These are phyloP conservation scores for Geosmithia putterillii DNA, from an alignment of 2,329 filamentous ascomycete species.

Conservation along the genomic window DNA sequence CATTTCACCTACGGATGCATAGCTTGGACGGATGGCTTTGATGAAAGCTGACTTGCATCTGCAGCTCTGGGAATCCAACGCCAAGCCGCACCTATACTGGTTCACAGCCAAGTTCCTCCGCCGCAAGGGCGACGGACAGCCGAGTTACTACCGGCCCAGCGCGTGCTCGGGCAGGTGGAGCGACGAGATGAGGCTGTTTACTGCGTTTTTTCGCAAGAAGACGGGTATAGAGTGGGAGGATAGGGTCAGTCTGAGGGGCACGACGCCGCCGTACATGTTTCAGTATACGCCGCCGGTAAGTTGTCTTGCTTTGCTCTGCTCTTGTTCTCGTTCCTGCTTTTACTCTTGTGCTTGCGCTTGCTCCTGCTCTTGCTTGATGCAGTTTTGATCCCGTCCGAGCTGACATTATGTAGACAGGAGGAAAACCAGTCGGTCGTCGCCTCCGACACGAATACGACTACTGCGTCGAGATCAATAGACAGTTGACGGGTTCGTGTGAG, in stretches of 20 bases:
- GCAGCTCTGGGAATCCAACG: conserved; percentile 57
- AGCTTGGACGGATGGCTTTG: neutral
- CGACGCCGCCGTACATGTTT: conserved; percentile 15
- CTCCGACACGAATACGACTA: conserved; percentile 18
- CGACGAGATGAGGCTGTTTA: conserved; percentile 37
- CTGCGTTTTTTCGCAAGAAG: conserved; percentile 42
- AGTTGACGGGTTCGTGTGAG: conserved; percentile 10
- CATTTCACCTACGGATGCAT: neutral
- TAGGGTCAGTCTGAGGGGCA: conserved; percentile 24
- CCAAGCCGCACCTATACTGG: conserved; percentile 46
- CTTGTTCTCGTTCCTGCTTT: neutral
- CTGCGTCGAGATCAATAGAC: conserved; percentile 19
- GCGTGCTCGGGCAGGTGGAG: conserved; percentile 23
- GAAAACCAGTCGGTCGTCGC: conserved; percentile 23
- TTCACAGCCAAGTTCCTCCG: conserved; percentile 40
- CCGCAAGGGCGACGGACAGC: conserved; percentile 21
- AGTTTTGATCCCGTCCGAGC: too few relatives aligned
- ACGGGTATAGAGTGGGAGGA: conserved; percentile 50
- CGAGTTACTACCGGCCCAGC: conserved; percentile 25
- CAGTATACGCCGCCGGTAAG: conserved; percentile 35
- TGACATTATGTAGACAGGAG: conserved; percentile 13
- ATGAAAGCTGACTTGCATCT: neutral
- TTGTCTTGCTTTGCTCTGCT: neutral
- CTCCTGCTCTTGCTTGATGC: too few relatives aligned
- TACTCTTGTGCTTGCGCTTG: too few relatives aligned